Conservation (phyloP, 2,329 filamentous ascomycete species). For the Penicillium sp. region DNA sequence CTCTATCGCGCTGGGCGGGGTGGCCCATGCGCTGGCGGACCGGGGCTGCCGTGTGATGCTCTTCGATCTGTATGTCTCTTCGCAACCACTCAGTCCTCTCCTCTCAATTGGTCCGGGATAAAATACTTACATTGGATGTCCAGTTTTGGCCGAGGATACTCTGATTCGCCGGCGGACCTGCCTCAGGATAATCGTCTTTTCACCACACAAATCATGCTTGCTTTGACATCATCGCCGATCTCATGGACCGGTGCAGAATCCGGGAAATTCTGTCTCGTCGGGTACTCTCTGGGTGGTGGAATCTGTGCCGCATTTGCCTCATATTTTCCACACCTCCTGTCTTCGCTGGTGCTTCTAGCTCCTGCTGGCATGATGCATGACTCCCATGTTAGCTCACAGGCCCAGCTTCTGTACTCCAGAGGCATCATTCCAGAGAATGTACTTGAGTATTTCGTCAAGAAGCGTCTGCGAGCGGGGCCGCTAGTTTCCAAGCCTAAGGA, state of each 20-base stretch:
- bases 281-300: constrained; percentile 79
- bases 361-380: constrained; percentile 74
- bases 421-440: constrained; percentile 61
- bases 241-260: constrained; percentile 59
- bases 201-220: constrained; percentile 69
- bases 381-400: constrained; percentile 61
- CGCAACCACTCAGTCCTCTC: not conserved
- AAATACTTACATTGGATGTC: not conserved
- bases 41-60: constrained; percentile 75
- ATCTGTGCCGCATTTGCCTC: constrained; percentile 69
- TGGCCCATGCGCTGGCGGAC: constrained; percentile 65
- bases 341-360: constrained; percentile 72
- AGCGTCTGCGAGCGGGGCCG: constrained; percentile 49
- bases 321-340: constrained; percentile 67
- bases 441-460: constrained; percentile 52
- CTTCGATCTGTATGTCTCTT: constrained; percentile 58
- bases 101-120: not conserved
- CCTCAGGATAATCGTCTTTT: constrained; percentile 75
- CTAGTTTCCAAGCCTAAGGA: constrained; percentile 31
- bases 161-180: constrained; percentile 65
- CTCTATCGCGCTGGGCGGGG: constrained; percentile 64
- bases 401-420: constrained; percentile 62
- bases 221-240: constrained; percentile 67
- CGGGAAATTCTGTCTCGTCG: constrained; percentile 67
- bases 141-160: constrained; percentile 69